Evolutionary conservation across 352 stramenopile species (phyloP), one percentile per base, ranked within the genome.

Genomic region (Thalassiosira hispida): DNA sequence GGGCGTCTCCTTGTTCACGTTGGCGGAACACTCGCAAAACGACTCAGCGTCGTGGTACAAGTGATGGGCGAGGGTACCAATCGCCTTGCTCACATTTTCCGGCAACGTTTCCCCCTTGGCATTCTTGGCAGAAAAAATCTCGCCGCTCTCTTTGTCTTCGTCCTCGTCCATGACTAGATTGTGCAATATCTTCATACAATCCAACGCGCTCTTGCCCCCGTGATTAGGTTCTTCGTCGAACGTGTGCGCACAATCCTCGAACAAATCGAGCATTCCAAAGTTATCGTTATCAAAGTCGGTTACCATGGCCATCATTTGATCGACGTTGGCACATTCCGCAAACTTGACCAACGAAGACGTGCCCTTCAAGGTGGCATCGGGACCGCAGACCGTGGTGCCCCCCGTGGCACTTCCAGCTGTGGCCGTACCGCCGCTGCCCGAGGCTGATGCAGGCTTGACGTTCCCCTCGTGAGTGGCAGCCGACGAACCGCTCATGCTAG

Each of bases 281-380:
- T 94, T 90, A 51, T 90, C 83, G 72, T 92, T 83, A 66, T 94
- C 87, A 64, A 90, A 94, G 44, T 94, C 78, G 9, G 73, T 90
- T 8, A 92, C 25, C 81, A 94, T 86, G 1, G 83, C 72, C 44
- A 71, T 65, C 51, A 91, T 63, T 60, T 84, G 35, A 76, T 90
- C 79, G 9, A 92, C 60, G 42, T 90, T 38, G 0, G 81, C 77
- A 66, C 89, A 94, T 47, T 88, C 65, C 0, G 66, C 73, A 77
- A 90, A 94, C 20, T 90, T 79, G n/a, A 92, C 75, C 12, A 85
- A 44, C 23, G 77, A 63, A 5, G 68, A 53, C 11, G 79, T 79
- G 33, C 86, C 83, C 25, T 79, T 72, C 40, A 88, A 64, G 11
- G 79, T 92, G 51, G 90, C 70, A 22, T 84, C 72, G 6, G 83